Conservation (phyloP, 768 basidiomycete genomes). For the Lactarius quietus region DNA sequence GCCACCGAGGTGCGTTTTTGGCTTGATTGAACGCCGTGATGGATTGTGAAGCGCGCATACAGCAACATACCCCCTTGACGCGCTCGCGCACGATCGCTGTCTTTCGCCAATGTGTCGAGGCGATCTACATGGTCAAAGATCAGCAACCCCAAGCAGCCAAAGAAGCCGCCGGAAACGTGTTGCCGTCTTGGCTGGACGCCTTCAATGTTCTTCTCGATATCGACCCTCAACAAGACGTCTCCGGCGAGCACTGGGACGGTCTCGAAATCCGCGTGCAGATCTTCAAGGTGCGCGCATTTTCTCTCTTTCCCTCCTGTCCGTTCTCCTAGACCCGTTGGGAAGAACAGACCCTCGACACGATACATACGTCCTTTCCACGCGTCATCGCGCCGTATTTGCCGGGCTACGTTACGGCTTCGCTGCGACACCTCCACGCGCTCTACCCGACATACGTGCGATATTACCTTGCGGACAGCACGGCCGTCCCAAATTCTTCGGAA, state of each 20-base stretch:
- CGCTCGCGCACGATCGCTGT: constrained; percentile 83
- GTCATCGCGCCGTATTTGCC: constrained; percentile 60
- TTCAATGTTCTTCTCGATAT: constrained; percentile 72
- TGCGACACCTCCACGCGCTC: constrained; percentile 56
- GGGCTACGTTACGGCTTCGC: constrained; percentile 54
- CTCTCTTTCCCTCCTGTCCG: neutral
- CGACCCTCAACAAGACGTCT: constrained; percentile 62
- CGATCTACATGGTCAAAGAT: constrained; percentile 93
- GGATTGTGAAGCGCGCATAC: neutral
- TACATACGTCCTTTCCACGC: constrained; percentile 80
- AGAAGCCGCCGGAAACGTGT: constrained; percentile 72
- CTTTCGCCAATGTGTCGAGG: constrained; percentile 85
- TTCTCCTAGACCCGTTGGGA: constrained; percentile 6
- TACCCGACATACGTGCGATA: constrained; percentile 58
- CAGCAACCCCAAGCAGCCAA: constrained; percentile 85
- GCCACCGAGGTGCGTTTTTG: constrained; percentile 54
- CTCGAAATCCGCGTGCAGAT: constrained; percentile 77
- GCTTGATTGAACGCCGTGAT: constrained; percentile 14
- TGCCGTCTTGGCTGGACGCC: constrained; percentile 90
- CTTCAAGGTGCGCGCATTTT: constrained; percentile 58
- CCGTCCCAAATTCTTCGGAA: constrained; percentile 63
- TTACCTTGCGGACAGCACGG: constrained; percentile 55
- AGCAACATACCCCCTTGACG: constrained; percentile 75
- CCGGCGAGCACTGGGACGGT: constrained; percentile 71
- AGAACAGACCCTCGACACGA: constrained; percentile 68